A percentile compares a stretch with the other conserved stretches of the same genome.
phyloP scores from a whole-genome alignment of 2,329 filamentous ascomycete genomes.

The Phyllosticta capitalensis region DNA sequence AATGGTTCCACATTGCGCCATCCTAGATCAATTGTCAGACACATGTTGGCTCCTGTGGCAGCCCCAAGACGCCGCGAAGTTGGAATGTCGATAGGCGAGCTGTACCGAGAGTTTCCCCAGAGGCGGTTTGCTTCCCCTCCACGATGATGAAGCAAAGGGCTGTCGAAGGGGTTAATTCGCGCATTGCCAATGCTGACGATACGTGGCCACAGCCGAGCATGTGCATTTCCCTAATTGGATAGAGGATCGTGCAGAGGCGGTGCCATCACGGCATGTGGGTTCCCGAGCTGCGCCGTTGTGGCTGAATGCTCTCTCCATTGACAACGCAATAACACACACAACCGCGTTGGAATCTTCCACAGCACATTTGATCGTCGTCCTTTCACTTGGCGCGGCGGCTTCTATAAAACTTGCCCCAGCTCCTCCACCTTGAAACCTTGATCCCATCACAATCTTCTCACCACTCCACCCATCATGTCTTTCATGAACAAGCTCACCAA shows the following conservation, averaged over 20 bases:
- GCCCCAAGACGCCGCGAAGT: background rate
- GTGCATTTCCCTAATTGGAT: background rate
- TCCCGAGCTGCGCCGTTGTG: background rate
- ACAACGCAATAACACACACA: background rate
- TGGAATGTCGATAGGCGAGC: background rate
- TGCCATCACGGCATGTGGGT: background rate
- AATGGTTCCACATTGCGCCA: background rate
- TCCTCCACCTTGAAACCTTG: constrained; percentile 8
- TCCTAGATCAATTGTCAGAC: background rate
- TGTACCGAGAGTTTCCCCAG: background rate
- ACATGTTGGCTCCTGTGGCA: background rate
- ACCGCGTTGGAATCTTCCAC: background rate
- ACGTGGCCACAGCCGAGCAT: background rate
- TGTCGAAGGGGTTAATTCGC: background rate
- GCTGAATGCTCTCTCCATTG: background rate
- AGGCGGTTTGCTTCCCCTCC: background rate
- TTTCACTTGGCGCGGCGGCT: background rate
- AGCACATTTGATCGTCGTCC: background rate
- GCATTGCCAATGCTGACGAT: background rate
- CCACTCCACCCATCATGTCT: constrained; percentile 25
- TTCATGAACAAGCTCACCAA: constrained; percentile 40
- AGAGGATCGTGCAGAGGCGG: background rate
- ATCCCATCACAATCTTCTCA: background rate
- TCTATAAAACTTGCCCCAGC: constrained; percentile 3
- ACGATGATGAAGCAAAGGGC: background rate